Conservation (phyloP, 2,329 filamentous ascomycete genomes). For the Thielaviopsis populi region DNA sequence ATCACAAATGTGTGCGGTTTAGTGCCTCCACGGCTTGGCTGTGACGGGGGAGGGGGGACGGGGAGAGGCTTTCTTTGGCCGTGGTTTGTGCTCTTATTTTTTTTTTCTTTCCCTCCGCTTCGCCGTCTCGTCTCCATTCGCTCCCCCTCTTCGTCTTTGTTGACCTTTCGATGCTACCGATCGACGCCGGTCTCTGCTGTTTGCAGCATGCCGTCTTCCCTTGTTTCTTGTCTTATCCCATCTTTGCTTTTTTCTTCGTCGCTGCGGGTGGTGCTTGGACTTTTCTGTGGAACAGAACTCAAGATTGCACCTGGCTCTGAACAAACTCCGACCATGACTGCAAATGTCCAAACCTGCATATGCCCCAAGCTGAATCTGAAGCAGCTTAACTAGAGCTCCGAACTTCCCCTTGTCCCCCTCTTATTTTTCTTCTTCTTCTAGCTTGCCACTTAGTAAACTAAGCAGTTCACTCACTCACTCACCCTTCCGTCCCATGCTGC, state of each 20-base stretch:
- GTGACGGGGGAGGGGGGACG: background rate
- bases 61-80: background rate
- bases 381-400: background rate
- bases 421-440: background rate
- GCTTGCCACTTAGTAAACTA: background rate
- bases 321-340: background rate
- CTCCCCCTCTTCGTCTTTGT: background rate
- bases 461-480: background rate
- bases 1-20: background rate
- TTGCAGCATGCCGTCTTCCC: background rate
- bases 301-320: background rate
- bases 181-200: background rate
- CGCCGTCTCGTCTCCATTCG: background rate
- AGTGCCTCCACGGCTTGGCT: background rate
- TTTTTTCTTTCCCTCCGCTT: background rate
- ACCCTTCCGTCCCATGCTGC: too few relatives aligned
- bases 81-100: background rate
- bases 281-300: background rate
- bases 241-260: background rate
- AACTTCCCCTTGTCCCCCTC: background rate
- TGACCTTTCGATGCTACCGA: background rate
- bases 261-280: background rate
- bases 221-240: background rate
- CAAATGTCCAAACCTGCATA: constrained; percentile 5
- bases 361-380: constrained; percentile 6